These are phyloP conservation scores for Liriodendron chinense DNA, from an alignment of 164 flowering plant species.

Conservation along the genomic window DNA sequence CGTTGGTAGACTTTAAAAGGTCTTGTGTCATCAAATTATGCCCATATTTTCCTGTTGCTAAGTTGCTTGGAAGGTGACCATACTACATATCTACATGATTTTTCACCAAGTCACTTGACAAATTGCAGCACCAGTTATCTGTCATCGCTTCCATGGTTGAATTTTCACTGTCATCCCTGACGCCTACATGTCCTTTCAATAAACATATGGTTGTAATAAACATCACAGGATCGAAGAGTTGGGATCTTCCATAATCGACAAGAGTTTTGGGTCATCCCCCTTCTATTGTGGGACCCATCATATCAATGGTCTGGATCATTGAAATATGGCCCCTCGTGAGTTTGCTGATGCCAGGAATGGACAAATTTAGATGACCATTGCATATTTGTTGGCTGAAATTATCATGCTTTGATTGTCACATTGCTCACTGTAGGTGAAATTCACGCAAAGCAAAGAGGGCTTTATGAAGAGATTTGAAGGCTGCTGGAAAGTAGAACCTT, in stretches of 20 bases:
- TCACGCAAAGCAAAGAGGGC: constrained; percentile 84
- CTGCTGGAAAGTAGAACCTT: constrained; percentile 77
- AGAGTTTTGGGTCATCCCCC: not conserved
- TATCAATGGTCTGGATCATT: not conserved
- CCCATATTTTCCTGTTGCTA: no score
- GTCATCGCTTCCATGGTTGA: no score
- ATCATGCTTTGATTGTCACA: not conserved
- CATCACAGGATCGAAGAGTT: no score
- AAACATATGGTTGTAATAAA: not conserved
- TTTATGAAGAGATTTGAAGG: constrained; percentile 93
- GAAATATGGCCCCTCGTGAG: not conserved
- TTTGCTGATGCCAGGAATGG: not conserved
- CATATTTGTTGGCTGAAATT: not conserved
- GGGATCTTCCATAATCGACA: no score
- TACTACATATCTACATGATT: no score
- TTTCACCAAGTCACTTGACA: no score
- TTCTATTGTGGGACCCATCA: not conserved
- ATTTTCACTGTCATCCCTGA: no score
- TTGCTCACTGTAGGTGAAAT: constrained; percentile 59
- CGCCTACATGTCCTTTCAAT: not conserved
- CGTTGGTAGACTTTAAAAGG: no score
- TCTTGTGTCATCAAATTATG: no score
- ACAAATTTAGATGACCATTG: not conserved
- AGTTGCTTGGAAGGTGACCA: no score
- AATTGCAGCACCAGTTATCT: no score